Evolutionary conservation across 495 filamentous ascomycete genomes (phyloP).

Genomic region (Monascus purpureus): DNA sequence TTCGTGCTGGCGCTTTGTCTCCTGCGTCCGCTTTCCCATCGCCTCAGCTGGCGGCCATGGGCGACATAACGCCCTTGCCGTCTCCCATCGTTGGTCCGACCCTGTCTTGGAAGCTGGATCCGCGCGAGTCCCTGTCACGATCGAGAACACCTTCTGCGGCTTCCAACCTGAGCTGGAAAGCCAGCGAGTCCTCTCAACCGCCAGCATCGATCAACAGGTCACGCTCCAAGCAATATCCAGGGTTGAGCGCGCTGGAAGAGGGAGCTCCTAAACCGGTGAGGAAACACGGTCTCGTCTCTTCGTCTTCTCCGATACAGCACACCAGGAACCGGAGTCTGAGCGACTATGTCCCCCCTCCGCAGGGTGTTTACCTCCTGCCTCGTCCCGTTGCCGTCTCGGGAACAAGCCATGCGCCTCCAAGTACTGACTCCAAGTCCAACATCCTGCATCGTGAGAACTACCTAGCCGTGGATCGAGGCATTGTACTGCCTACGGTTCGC

Average conservation of each 20-base stretch:
- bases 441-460: slow-evolving; percentile 67
- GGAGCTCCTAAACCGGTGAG: slow-evolving; percentile 23
- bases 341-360: slow-evolving; percentile 66
- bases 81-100: slow-evolving; percentile 65
- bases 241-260: slow-evolving; percentile 24
- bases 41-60: slow-evolving; percentile 68
- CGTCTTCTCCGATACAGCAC: slow-evolving; percentile 21
- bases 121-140: slow-evolving; percentile 34
- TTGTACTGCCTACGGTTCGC: slow-evolving; percentile 39
- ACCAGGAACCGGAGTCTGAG: slow-evolving; percentile 68
- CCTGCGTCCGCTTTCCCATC: slow-evolving; percentile 47
- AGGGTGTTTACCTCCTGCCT: slow-evolving; percentile 43
- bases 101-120: slow-evolving; percentile 43
- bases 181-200: slow-evolving; percentile 28
- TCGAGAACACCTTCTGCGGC: slow-evolving; percentile 23
- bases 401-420: slow-evolving; percentile 23
- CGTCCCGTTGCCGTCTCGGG: slow-evolving; percentile 63
- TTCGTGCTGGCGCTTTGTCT: slow-evolving; percentile 42
- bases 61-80: slow-evolving; percentile 83
- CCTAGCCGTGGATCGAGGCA: slow-evolving; percentile 61
- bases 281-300: slow-evolving; percentile 11
- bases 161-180: slow-evolving; percentile 21
- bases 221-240: slow-evolving; percentile 20
- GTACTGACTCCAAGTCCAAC: slow-evolving; percentile 29
- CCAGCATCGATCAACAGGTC: slow-evolving; percentile 18